These are phyloP conservation scores for Lepraria neglecta DNA, from an alignment of 495 filamentous ascomycete species.

Conservation along the genomic window DNA sequence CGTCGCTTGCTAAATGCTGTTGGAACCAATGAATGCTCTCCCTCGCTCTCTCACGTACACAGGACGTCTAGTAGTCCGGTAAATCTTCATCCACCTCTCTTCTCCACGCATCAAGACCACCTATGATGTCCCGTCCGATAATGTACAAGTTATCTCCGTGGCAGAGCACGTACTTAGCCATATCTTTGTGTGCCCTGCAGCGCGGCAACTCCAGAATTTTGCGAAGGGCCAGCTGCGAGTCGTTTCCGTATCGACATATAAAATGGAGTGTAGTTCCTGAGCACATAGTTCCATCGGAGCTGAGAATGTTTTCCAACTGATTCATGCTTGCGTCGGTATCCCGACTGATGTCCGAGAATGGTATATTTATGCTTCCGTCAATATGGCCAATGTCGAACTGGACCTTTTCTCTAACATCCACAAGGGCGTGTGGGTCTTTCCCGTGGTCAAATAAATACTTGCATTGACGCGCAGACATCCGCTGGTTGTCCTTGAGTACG, in stretches of 20 bases:
- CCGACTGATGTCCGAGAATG: slow-evolving; percentile 54
- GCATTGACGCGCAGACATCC: slow-evolving; percentile 56
- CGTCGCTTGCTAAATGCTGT: background rate
- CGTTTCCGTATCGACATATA: slow-evolving; percentile 80
- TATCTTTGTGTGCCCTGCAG: no score
- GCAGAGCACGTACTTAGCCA: no score
- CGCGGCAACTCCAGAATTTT: slow-evolving; percentile 58
- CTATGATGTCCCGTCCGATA: slow-evolving; percentile 55
- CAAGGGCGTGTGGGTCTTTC: slow-evolving; percentile 44
- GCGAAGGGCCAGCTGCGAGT: slow-evolving; percentile 77
- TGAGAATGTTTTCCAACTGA: background rate
- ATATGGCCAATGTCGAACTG: slow-evolving; percentile 80
- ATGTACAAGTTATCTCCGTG: no score
- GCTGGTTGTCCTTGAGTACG: slow-evolving; percentile 38
- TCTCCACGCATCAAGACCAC: slow-evolving; percentile 81
- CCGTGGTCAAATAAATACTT: slow-evolving; percentile 25
- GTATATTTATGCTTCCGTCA: slow-evolving; percentile 68
- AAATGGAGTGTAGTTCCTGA: slow-evolving; percentile 54
- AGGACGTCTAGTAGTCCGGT: slow-evolving; percentile 47
- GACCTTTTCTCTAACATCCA: slow-evolving; percentile 78
- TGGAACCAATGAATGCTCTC: background rate
- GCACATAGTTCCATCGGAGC: background rate
- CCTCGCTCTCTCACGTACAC: no score
- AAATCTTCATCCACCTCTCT: slow-evolving; percentile 65
- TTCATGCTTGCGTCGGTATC: slow-evolving; percentile 1